Percentiles rank a stretch among this genome's conserved stretches.
Conservation (phyloP, 2,329 filamentous ascomycete genomes). For the Shiraia sp. region DNA sequence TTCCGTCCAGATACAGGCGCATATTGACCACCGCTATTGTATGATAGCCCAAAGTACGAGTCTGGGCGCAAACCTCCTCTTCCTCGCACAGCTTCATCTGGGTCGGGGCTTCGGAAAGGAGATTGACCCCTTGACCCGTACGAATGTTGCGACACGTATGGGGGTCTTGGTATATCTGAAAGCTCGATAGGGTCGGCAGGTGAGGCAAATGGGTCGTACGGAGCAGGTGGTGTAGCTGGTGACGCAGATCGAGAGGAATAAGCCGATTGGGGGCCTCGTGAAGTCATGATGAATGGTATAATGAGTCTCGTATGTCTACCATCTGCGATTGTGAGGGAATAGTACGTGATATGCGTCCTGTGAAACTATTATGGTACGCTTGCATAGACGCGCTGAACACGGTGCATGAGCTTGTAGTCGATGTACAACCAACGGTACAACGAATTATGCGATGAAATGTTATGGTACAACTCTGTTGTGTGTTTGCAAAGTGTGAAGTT, state of each 20-base stretch:
- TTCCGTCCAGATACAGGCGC: constrained; percentile 18
- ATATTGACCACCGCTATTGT: constrained; percentile 18
- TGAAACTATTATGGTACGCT: neutral
- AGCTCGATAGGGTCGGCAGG: constrained; percentile 37
- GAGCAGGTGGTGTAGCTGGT: constrained; percentile 23
- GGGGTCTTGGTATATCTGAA: constrained; percentile 19
- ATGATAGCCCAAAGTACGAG: constrained; percentile 18
- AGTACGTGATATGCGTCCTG: neutral
- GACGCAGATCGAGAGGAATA: constrained; percentile 30
- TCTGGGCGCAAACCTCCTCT: constrained; percentile 17
- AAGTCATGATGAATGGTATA: constrained; percentile 24
- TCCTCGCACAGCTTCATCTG: constrained; percentile 11
- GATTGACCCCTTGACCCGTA: constrained; percentile 13
- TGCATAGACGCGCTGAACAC: too few relatives aligned
- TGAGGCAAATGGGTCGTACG: constrained; percentile 33
- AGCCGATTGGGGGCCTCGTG: constrained; percentile 17
- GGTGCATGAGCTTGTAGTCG: too few relatives aligned
- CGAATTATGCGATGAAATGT: neutral
- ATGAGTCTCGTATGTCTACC: neutral
- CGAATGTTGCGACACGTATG: constrained; percentile 8
- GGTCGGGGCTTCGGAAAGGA: constrained; percentile 5
- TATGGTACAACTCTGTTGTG: neutral
- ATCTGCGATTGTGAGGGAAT: neutral
- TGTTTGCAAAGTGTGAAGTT: neutral
- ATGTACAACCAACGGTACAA: too few relatives aligned